Percentiles rank a stretch among this genome's conserved stretches.
phyloP scores from a whole-genome alignment of 169 alveolate genomes.

The Plasmodium falciparum region DNA sequence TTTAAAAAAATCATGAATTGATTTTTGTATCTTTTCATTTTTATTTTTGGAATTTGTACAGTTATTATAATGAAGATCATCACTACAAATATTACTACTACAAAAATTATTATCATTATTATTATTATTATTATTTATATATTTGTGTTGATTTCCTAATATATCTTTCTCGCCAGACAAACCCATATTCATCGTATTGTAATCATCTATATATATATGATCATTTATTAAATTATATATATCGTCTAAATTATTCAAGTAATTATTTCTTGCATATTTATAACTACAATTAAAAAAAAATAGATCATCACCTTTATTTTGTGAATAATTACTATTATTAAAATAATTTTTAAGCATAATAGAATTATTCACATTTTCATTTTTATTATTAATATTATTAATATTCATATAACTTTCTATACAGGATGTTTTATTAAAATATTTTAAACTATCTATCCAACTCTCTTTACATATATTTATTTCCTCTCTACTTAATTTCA shows the following conservation, averaged over 20 bases:
- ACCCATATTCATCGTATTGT: not conserved
- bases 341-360: not conserved
- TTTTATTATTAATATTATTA: constrained; percentile 11
- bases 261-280: constrained; percentile 20
- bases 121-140: too few species aligned
- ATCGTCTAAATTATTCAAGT: constrained; percentile 37
- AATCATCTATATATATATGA: constrained; percentile 20
- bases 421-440: constrained; percentile 42
- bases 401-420: constrained; percentile 38
- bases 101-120: too few species aligned
- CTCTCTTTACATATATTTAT: constrained; percentile 23
- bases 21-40: constrained; percentile 16
- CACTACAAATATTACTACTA: too few species aligned
- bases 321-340: too few species aligned
- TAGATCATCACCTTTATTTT: constrained; percentile 6
- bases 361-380: not conserved
- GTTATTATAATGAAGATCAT: too few species aligned
- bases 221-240: constrained; percentile 45
- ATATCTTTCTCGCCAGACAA: too few species aligned
- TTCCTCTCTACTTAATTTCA: constrained; percentile 61
- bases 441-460: constrained; percentile 53
- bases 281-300: constrained; percentile 32
- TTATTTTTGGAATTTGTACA: too few species aligned
- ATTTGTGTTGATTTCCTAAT: too few species aligned
- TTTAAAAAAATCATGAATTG: constrained; percentile 44